Base-by-base conservation (phyloP, 495 filamentous ascomycete genomes). In the Cudoniella acicularis region DNA sequence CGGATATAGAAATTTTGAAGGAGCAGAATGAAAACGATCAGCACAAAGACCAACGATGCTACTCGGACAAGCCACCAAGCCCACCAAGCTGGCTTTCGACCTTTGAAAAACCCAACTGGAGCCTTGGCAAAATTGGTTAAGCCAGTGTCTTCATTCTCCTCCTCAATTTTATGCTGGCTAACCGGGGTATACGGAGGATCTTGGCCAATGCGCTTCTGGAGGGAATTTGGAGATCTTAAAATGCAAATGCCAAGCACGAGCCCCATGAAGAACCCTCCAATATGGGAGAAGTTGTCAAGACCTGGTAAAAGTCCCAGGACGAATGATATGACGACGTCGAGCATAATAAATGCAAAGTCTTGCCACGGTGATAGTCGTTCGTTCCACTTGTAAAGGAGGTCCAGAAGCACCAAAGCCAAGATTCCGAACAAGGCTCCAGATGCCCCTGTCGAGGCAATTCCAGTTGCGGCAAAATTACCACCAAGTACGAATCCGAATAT, bases 401-500 rank as follows among this genome's bases (percentile, higher is more conserved):
- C 95, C 43, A 98, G 83, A 0, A 98, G 74, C 46, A 81, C 84
- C 42, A 98, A 80, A 16, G 94, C 94, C 23, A 98, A 84, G 61
- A 98, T 83, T 48, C 94, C 94, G 65, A 97, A 98, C 13, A 98
- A 77, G 2, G 83, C 81, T 43, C 94, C 94, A 0, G 94, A 98
- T 42, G 90, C 91, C 21, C 94, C 94, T 1, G 85, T 90, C 18
- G 90, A 94, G 0, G 90, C 81, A 61, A 94, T 85, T 16, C 85
- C 87, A 22, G 83, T 79, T 6, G 87, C 84, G 10, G 93, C 91
- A 64, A 88, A 96, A 71, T 97, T 98, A 17, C 92, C 94, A 61
- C 94, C 94, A 57, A 98, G 79, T 2, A 97, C 89, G 69, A 96
- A 97, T 16, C 94, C 94, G 68, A 97, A 98, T 60, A 98, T 98